Base-by-base conservation (phyloP, 75 land plant genomes). In the Azolla pinnata region DNA sequence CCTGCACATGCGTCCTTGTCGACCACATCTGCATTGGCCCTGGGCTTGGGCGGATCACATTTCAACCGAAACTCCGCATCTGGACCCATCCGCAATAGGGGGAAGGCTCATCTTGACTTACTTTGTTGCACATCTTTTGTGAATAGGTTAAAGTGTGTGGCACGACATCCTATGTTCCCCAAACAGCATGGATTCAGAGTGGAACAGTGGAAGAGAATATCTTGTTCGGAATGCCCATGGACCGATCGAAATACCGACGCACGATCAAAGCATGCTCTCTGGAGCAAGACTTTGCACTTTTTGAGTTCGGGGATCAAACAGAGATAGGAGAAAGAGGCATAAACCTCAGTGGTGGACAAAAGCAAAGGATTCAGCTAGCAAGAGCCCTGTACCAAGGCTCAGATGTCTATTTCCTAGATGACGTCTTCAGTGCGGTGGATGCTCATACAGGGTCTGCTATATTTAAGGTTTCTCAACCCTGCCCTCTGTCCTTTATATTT, bases 271-370 rank as follows among this genome's bases (percentile, higher is more conserved):
- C 80, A 8, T 90, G 96, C 44, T 74, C 82, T 28, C 60, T 90
- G 66, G 75, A 76, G 69, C 81, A 86, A 61, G 96, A 90, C 57
- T 62, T 90, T 54, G 87, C 81, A 58, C 76, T 81, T 78, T 78
- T 88, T 85, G 95, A 88, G 44, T 76, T 69, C 60, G 97, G 97
- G 12, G 97, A 92, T 70, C 84, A 88, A 58, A 92, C 97, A 19
- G 95, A 92, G 71, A 92, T 92, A 25, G 97, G 97, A 23, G 97
- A 92, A 70, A 76, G 97, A 25, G 97, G 97, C 19, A 85, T 92
- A 59, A 92, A 92, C 48, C 78, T 92, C 21, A 92, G 97, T 53
- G 97, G 97, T 24, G 97, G 97, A 1, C 97, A 92, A 77, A 92
- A 92, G 66, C 97, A 92, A 66, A 61, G 95, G 27, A 83, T 92